Conservation (phyloP, 495 filamentous ascomycete genomes). For the Saxispiralis lemnorum region DNA sequence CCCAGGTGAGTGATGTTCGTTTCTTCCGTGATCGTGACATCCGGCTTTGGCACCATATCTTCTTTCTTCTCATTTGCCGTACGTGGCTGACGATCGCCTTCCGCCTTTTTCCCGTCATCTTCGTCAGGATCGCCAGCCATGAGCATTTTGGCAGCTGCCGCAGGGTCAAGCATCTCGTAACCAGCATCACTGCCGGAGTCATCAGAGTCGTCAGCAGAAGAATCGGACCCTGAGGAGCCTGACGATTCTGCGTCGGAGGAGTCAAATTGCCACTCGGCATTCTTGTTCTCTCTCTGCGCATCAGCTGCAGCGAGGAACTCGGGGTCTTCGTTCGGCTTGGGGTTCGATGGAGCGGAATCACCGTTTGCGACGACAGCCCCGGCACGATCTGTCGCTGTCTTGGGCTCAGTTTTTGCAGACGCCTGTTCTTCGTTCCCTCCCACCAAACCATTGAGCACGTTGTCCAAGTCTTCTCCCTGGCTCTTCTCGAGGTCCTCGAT, state of each 20-base stretch:
- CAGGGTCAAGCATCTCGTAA: constrained; percentile 53
- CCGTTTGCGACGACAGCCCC: background rate
- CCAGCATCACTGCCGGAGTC: constrained; percentile 43
- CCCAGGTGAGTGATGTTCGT: constrained; percentile 63
- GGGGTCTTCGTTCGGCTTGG: constrained; percentile 7
- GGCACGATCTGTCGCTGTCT: background rate
- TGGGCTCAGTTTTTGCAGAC: background rate
- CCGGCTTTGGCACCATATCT: constrained; percentile 50
- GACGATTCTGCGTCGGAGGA: constrained; percentile 41
- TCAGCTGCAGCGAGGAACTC: constrained; percentile 26
- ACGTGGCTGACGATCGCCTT: constrained; percentile 31
- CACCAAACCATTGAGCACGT: too few relatives aligned
- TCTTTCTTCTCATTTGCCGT: constrained; percentile 60
- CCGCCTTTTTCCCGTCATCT: constrained; percentile 29
- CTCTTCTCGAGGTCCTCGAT: too few relatives aligned
- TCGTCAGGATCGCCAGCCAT: constrained; percentile 69
- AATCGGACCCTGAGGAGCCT: constrained; percentile 32
- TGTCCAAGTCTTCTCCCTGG: too few relatives aligned
- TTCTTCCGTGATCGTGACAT: constrained; percentile 51
- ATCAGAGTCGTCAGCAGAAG: constrained; percentile 29
- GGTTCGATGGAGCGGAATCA: background rate
- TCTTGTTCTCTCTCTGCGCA: constrained; percentile 37
- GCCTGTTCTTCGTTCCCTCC: background rate
- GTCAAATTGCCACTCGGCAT: constrained; percentile 57
- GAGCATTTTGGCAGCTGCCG: constrained; percentile 61